Evolutionary conservation across 192 early-diverging fungal genomes (phyloP).

Genomic region (Funneliformis mosseae): DNA sequence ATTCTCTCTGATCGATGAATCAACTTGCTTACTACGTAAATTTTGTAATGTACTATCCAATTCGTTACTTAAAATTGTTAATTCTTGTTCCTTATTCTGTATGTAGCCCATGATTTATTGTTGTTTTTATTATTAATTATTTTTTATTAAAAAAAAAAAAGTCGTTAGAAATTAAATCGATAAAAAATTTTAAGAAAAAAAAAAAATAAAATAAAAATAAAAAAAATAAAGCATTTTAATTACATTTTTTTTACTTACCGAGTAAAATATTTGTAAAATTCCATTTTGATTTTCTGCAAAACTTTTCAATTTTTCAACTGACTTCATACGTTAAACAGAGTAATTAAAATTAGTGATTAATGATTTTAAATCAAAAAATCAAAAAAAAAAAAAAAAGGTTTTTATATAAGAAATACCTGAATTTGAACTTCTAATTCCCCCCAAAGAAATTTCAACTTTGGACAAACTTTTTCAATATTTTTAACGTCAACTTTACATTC

Average conservation of each 20-base stretch:
- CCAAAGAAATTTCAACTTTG: conserved; percentile 33
- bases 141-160: too few relatives aligned
- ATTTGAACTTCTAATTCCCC: conserved; percentile 24
- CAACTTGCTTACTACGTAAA: conserved; percentile 20
- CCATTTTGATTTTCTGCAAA: conserved; percentile 30
- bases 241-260: conserved; percentile 25
- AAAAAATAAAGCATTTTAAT: too few relatives aligned
- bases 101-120: too few relatives aligned
- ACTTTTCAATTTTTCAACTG: conserved; percentile 16
- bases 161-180: too few relatives aligned
- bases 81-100: conserved; percentile 34
- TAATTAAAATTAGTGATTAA: not conserved
- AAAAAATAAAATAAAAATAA: not conserved
- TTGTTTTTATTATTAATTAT: too few relatives aligned
- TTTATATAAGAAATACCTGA: not conserved
- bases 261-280: conserved; percentile 21
- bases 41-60: conserved; percentile 19
- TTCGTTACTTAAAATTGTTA: conserved; percentile 15
- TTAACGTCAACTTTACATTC: conserved; percentile 29
- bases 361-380: not conserved
- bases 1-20: conserved; percentile 26
- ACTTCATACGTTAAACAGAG: not conserved
- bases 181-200: not conserved
- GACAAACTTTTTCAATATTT: conserved; percentile 30
- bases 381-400: not conserved